Base-by-base conservation (phyloP, 2,329 filamentous ascomycete species). In the Talaromyces albobiverticillius region DNA sequence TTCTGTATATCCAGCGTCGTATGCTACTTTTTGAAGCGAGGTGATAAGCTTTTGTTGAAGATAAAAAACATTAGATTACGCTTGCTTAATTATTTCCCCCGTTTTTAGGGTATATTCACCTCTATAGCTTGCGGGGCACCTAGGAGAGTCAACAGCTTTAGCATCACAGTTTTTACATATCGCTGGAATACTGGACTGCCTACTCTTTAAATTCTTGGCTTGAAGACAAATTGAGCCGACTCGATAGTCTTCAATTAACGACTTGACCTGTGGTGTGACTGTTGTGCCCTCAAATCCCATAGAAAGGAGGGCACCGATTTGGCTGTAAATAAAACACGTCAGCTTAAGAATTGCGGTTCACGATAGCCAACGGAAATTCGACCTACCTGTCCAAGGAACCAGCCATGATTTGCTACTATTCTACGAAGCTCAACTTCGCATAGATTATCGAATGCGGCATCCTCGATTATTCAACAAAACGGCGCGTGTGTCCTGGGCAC, bases 211-310 rank as follows among this genome's bases (percentile, higher is more conserved):
- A 41, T 55, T 55, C n/a, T 51, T 55, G 18, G 53, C 53, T 38
- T 55, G 53, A 3, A 55, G 42, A 16, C 46, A 48, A 31, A 55
- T 40, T 25, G 53, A 10, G 1, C 53, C 53, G 29, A 55, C 46
- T n/a, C 47, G 31, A 22, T 55, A 38, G 3, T 55, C 32, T 34
- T 55, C 46, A 23, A 55, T 55, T 8, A 55, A 34, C 18, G 53
- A 55, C 22, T 38, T 55, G 16, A 55, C 53, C 20, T 55, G 53
- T 13, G 53, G 53, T 16, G 53, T 55, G 32, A 55, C 26, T 31
- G 53, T 46, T n/a, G 53, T 55, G 36, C 53, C 53, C 46, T 55
- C 53, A 10, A 55, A 55, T 36, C 53, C 53, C 53, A 55, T 51
- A 10, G 53, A 55, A 18, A 55, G 42, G 14, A 55, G 41, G 26